Evolutionary conservation across 768 basidiomycete genomes (phyloP), one percentile per base, ranked within the genome.

Genomic region (Lactifluus echinatus): DNA sequence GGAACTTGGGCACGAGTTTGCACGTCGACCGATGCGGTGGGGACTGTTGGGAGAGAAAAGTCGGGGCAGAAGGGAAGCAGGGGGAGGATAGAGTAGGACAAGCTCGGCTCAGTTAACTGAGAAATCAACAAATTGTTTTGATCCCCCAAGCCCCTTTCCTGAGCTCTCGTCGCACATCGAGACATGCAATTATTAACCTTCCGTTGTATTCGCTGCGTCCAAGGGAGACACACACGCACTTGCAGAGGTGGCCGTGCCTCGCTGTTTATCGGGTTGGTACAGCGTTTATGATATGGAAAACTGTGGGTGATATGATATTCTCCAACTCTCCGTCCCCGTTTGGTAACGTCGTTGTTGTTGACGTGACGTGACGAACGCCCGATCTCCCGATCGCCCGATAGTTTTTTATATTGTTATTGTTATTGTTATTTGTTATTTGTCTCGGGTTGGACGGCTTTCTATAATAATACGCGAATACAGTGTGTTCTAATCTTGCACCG

Each of bases 391-490:
- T 37, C 36, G 17, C 8, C 10, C 15, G 8, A 34, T 12, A 34
- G 10, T 34, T 34, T 5, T 31, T 31, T 31, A 31, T 31, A 31
- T 31, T 31, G n/a, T n/a, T n/a, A n/a, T n/a, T n/a, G n/a, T n/a
- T n/a, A n/a, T n/a, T n/a, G n/a, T n/a, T n/a, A n/a, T n/a, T n/a
- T n/a, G n/a, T n/a, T n/a, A n/a, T n/a, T n/a, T n/a, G n/a, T n/a
- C 31, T 31, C 11, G 4, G 31, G 31, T 31, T 7, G 31, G 8
- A 31, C 31, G 4, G 31, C 11, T 11, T 31, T 31, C 31, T 31
- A 31, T n/a, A n/a, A n/a, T n/a, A n/a, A n/a, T n/a, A n/a, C n/a
- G n/a, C 42, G 49, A 50, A 50, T 56, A 50, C 42, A 56, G 43
- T 24, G n/a, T n/a, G n/a, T n/a, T n/a, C n/a, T n/a, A n/a, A n/a